A percentile compares a stretch with the other conserved stretches of the same genome.
These are phyloP conservation scores for Trichosporon sp. DNA, from an alignment of 1,284 basidiomycete genomes.

Conservation along the genomic window DNA sequence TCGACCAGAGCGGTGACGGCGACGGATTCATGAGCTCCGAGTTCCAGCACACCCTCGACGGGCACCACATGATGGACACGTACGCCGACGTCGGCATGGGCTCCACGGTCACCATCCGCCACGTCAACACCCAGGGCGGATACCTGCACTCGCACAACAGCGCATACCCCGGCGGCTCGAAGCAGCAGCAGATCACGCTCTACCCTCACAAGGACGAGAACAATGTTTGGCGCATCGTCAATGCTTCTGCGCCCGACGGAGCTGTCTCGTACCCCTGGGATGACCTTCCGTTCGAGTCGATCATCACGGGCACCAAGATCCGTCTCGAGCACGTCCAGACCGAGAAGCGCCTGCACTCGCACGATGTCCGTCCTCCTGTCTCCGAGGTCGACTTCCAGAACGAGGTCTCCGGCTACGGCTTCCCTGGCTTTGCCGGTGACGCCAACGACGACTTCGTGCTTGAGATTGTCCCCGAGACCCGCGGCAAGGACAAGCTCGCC, in stretches of 20 bases:
- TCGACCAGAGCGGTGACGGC: constrained; percentile 88
- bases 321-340: constrained; percentile 81
- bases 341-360: constrained; percentile 87
- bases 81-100: constrained; percentile 89
- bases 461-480: constrained; percentile 69
- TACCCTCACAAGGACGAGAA: constrained; percentile 94
- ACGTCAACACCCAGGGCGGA: constrained; percentile 94
- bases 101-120: constrained; percentile 79
- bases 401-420: constrained; percentile 94
- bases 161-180: constrained; percentile 81
- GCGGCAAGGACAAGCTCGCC: constrained; percentile 67
- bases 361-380: constrained; percentile 91
- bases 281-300: constrained; percentile 64
- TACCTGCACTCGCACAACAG: constrained; percentile 95
- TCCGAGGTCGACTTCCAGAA: constrained; percentile 99
- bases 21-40: constrained; percentile 99
- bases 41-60: constrained; percentile 95
- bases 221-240: constrained; percentile 84
- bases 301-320: constrained; percentile 72
- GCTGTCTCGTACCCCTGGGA: constrained; percentile 64
- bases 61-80: constrained; percentile 88
- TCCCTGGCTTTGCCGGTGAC: constrained; percentile 65
- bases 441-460: constrained; percentile 94
- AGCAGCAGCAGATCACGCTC: constrained; percentile 90
- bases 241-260: constrained; percentile 62